Base-by-base conservation (phyloP, 75 land plant species). In the Adiantum capillusveneris region DNA sequence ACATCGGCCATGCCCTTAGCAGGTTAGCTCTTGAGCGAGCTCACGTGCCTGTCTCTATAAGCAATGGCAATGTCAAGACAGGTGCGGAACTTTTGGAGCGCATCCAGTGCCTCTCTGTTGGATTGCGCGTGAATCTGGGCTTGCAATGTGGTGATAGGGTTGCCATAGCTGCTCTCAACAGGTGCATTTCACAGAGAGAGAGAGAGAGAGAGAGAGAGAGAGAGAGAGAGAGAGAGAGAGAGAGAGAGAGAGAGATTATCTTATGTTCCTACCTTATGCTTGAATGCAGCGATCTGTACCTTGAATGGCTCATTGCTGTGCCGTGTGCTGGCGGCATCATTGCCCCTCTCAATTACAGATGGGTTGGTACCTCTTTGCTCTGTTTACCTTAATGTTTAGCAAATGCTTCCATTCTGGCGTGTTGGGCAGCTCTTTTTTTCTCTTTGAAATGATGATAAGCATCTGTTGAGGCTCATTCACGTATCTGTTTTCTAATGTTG, bases 221-320 rank as follows among this genome's bases (percentile, higher is more conserved):
- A 2, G 26, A 26, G 0, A 54, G n/a, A 54, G n/a, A 24, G 29
- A 54, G 16, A 16, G 0, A 34, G 37, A 34, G 37, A 34, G 37
- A 22, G 17, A 22, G 37, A 14, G 25, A 30, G 42, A 12, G 20
- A 22, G 31, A 16, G 11, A 11, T 25, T 24, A 9, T 27, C 53
- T 6, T 28, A 1, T 3, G 31, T n/a, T 5, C 20, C 55, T 44
- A 46, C 3, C 37, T 9, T 50, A 6, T 19, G 28, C 25, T 46
- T 37, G 36, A 22, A 7, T 62, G 59, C 78, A 92, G 97, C 67
- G 95, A 89, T 20, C 59, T 52, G 71, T 93, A 89, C 63, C 46
- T 93, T 70, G 98, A 93, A 42, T 85, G 90, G 96, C 44, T 93
- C 7, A 57, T 93, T 44, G 96, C 90, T 24, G 77, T 88, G 41